Evolutionary conservation across 768 basidiomycete genomes (phyloP).

Genomic region (Sarcomyxa edulis): DNA sequence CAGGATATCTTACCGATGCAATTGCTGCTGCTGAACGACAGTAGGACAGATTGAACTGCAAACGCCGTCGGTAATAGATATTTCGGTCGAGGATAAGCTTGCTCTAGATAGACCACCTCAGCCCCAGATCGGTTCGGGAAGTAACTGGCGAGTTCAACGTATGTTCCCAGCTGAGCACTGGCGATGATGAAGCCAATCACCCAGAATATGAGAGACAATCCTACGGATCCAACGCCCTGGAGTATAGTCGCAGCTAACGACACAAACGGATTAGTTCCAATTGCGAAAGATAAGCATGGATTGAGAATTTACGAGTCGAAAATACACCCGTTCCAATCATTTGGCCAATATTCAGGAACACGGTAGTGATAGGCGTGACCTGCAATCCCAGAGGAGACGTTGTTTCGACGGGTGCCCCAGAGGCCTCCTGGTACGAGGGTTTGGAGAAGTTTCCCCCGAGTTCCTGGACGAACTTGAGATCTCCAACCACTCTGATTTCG

Average conservation of each 20-base stretch:
- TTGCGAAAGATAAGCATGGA: background rate
- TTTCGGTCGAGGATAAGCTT: conserved; percentile 37
- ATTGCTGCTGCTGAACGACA: conserved; percentile 33
- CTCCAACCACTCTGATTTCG: too few relatives aligned
- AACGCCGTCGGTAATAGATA: conserved; percentile 38
- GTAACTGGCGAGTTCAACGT: conserved; percentile 39
- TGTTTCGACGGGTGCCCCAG: conserved; percentile 8
- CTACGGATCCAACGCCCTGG: conserved; percentile 30
- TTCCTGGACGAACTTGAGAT: too few relatives aligned
- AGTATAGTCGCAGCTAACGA: conserved; percentile 34
- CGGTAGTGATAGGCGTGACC: conserved; percentile 8
- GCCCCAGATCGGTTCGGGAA: conserved; percentile 46
- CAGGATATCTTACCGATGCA: conserved; percentile 25
- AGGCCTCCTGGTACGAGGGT: conserved; percentile 7
- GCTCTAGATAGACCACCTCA: conserved; percentile 42
- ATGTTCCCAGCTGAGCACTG: conserved; percentile 29
- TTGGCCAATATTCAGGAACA: conserved; percentile 9
- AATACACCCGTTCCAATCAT: conserved; percentile 36
- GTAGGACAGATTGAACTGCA: conserved; percentile 33
- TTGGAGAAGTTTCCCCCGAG: too few relatives aligned
- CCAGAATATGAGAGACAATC: conserved; percentile 35
- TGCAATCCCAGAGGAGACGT: conserved; percentile 5
- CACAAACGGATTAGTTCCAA: conserved; percentile 4
- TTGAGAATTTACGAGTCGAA: conserved; percentile 18
- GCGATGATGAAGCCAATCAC: conserved; percentile 24